A percentile compares a stretch with the other conserved stretches of the same genome.
phyloP scores from a whole-genome alignment of 2,329 filamentous ascomycete species.

The Talaromyces marneffei region DNA sequence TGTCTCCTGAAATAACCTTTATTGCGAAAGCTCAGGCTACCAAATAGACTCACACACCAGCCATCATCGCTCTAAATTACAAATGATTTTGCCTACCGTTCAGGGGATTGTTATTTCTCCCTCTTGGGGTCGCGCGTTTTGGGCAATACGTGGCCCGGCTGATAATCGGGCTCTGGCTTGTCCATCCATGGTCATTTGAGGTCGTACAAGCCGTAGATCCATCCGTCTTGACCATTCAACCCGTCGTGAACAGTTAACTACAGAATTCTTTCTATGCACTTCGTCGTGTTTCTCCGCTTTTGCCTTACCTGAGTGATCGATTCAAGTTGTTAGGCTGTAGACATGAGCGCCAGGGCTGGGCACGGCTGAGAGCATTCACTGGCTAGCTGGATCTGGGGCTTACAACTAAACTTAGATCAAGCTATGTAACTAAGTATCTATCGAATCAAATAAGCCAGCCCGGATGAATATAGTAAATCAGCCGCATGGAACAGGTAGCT shows the following conservation, averaged over 20 bases:
- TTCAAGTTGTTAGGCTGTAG: neutral
- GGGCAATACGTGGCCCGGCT: neutral
- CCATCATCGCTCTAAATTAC: neutral
- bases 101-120: neutral
- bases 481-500: neutral
- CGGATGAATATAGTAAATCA: neutral
- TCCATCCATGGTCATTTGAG: neutral
- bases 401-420: neutral
- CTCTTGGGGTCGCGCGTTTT: neutral
- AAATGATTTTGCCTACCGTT: neutral
- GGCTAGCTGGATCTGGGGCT: neutral
- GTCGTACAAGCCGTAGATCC: constrained; percentile 5
- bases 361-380: neutral
- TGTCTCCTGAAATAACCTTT: neutral
- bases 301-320: neutral
- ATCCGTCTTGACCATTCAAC: neutral
- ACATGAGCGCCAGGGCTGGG: neutral
- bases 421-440: neutral
- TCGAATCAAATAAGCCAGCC: neutral
- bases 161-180: neutral
- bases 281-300: neutral
- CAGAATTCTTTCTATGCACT: neutral
- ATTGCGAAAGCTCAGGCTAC: neutral
- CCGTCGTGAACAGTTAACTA: neutral
- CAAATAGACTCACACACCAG: no score